phyloP scores from a whole-genome alignment of 1,139 yeast genomes.

The Blastobotrys ciferrii region DNA sequence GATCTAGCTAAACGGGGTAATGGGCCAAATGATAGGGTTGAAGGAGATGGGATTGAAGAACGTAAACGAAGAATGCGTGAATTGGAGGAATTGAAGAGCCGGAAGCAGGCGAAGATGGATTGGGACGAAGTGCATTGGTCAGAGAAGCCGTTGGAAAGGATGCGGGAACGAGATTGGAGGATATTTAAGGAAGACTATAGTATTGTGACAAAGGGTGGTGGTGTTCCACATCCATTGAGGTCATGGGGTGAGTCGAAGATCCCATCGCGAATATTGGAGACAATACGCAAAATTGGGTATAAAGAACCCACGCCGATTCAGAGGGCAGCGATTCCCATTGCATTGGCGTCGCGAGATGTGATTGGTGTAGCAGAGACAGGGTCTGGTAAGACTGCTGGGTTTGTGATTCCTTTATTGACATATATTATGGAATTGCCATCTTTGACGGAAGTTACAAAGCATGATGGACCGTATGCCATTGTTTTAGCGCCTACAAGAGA shows the following conservation, averaged over 20 bases:
- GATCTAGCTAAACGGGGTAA: conserved; percentile 1
- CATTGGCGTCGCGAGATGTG: conserved; percentile 58
- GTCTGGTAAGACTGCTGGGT: conserved; percentile 89
- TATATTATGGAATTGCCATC: conserved; percentile 52
- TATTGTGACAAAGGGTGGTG: conserved; percentile 57
- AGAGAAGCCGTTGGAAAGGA: conserved; percentile 56
- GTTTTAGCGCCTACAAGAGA: conserved; percentile 92
- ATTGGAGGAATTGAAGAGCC: conserved; percentile 19
- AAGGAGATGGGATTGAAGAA: conserved; percentile 35
- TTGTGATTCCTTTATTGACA: conserved; percentile 67
- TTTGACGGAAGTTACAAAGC: conserved; percentile 39
- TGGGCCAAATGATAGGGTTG: conserved; percentile 12
- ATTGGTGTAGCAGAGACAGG: conserved; percentile 97
- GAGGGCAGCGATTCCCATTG: conserved; percentile 80
- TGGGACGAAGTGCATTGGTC: conserved; percentile 60
- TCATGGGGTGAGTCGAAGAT: conserved; percentile 66
- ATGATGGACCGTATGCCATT: conserved; percentile 64
- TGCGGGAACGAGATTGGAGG: conserved; percentile 89
- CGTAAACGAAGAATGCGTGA: conserved; percentile 23
- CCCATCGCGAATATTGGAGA: conserved; percentile 44
- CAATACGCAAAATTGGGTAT: conserved; percentile 47
- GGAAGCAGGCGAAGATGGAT: conserved; percentile 23
- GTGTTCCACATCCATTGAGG: conserved; percentile 61
- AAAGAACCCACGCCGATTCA: conserved; percentile 84
- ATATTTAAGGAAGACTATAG: conserved; percentile 76